Base-by-base conservation (phyloP, 495 filamentous ascomycete genomes). In the Melanomma pulvis-pyrius region DNA sequence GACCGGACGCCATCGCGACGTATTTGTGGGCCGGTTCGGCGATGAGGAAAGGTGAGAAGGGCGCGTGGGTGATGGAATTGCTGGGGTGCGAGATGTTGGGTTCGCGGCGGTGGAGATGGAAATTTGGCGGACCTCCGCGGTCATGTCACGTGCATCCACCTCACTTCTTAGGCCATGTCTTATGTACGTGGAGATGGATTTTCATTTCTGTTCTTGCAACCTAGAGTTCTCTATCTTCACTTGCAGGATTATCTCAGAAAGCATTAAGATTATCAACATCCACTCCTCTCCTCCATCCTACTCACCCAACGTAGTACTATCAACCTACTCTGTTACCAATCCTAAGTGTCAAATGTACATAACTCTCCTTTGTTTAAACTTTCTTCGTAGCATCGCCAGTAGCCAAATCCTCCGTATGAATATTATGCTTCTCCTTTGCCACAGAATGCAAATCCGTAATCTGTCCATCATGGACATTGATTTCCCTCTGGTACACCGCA, bases 1-100 rank as follows among this genome's bases (percentile, higher is more conserved):
- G 65, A n/a, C 70, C 68, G 26, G 73, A 66, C 39, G 73, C 70
- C 73, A 74, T 74, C 54, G 67, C 49, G 67, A 55, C 8, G 59
- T 1, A n/a, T 51, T 39, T 34, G 19, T 8, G n/a, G 47, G 13
- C 19, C 29, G 50, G 49, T 28, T 25, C 3, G 15, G 28, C 6
- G 29, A 64, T 22, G 44, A 15, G 29, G 12, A 15, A 19, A 9
- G 48, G 26, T 2, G n/a, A 13, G 54, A 30, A 51, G 36, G 28
- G 13, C 5, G 39, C 46, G 62, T 11, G 11, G 47, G 59, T 34
- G 53, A 65, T 59, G 62, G 34, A 65, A 34, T 57, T 41, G 52
- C 62, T 12, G 54, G 62, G 62, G 19, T 65, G 26, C 8, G 48
- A 44, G 39, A 44, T 44, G 39, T 24, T 3, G 13, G 50, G 13